Evolutionary conservation across 345 rosid species (phyloP).

Genomic region (Mercurialis annua): DNA sequence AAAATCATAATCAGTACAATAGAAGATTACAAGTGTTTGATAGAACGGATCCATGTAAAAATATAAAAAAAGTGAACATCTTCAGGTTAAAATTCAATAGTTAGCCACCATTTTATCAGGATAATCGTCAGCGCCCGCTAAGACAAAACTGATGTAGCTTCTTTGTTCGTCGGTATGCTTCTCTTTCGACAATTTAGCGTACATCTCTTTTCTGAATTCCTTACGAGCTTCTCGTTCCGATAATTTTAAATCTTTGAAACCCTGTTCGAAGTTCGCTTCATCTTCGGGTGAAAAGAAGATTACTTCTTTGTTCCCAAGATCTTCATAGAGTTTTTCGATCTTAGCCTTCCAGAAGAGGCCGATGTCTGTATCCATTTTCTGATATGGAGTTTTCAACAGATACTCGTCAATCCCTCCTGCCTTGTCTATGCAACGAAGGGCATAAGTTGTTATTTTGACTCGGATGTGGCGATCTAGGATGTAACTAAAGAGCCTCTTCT

Average conservation of each 20-base stretch:
- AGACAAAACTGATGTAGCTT: slow-evolving; percentile 7
- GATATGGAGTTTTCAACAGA: slow-evolving; percentile 86
- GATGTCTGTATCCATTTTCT: slow-evolving; percentile 90
- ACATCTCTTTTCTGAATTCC: slow-evolving; percentile 58
- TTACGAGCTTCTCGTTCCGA: slow-evolving; percentile 59
- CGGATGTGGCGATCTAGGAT: slow-evolving; percentile 82
- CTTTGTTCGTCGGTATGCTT: slow-evolving; percentile 19
- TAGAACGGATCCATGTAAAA: no score
- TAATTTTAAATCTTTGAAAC: slow-evolving; percentile 67
- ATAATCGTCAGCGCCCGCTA: slow-evolving; percentile 13
- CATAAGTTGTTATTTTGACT: slow-evolving; percentile 87
- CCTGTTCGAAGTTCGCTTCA: slow-evolving; percentile 72
- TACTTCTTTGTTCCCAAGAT: slow-evolving; percentile 71
- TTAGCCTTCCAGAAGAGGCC: slow-evolving; percentile 90
- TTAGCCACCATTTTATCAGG: slow-evolving; percentile 19
- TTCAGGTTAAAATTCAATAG: slow-evolving; percentile 1
- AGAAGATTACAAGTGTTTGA: no score
- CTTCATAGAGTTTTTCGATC: slow-evolving; percentile 81
- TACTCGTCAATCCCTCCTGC: slow-evolving; percentile 99
- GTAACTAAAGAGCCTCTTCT: slow-evolving; percentile 89
- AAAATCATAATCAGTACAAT: no score
- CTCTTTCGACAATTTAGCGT: slow-evolving; percentile 27
- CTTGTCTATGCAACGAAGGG: slow-evolving; percentile 96
- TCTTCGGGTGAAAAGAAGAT: slow-evolving; percentile 71
- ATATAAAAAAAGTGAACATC: no score